Evolutionary conservation across 2,329 filamentous ascomycete genomes (phyloP).

Genomic region (Aphanocladium album): DNA sequence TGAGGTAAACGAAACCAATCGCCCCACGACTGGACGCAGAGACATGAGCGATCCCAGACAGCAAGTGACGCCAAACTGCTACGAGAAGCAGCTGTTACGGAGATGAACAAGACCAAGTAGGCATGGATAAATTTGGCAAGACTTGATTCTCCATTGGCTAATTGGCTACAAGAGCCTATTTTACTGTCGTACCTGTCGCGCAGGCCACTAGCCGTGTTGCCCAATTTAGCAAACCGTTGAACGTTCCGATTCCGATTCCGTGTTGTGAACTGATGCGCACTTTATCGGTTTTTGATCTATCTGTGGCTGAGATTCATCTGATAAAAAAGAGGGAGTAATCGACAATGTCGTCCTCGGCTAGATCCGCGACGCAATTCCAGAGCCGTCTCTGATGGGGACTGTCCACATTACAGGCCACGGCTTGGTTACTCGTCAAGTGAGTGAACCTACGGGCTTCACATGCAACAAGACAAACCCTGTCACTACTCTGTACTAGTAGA

Average conservation of each 20-base stretch:
- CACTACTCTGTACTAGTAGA: too few relatives aligned
- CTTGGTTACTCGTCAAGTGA: background rate
- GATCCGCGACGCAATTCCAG: background rate
- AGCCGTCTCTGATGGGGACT: background rate
- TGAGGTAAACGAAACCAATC: too few relatives aligned
- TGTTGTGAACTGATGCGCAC: background rate
- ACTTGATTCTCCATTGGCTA: too few relatives aligned
- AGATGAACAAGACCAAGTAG: too few relatives aligned
- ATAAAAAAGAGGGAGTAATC: constrained; percentile 16
- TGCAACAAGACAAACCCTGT: too few relatives aligned
- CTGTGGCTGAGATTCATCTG: background rate
- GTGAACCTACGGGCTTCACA: background rate
- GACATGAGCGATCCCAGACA: too few relatives aligned
- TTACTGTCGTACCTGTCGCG: background rate
- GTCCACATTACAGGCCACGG: background rate
- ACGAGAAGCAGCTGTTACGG: too few relatives aligned
- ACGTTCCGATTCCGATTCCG: constrained; percentile 8
- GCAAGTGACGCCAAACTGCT: too few relatives aligned
- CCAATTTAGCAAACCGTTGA: background rate
- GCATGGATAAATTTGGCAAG: too few relatives aligned
- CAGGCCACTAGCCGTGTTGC: background rate
- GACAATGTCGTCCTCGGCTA: background rate
- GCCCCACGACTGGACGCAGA: too few relatives aligned
- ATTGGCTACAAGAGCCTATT: background rate
- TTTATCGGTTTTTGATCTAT: background rate